Base-by-base conservation (phyloP, 352 stramenopile genomes). In the Phytophthora fragariaefolia region DNA sequence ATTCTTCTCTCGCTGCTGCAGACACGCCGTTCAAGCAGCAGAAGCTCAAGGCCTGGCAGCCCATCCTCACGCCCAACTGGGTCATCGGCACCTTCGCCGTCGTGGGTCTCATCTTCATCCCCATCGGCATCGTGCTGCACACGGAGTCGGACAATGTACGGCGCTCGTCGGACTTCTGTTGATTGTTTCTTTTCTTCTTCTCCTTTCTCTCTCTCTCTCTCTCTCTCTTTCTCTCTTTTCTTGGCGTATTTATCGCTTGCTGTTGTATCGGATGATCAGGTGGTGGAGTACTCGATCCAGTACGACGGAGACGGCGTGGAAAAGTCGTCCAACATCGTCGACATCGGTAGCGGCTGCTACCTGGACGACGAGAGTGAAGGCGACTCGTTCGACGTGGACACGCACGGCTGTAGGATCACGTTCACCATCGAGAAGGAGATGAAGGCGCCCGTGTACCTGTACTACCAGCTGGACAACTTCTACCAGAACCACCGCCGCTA, bases 381-480 rank as follows among this genome's bases (percentile, higher is more conserved):
- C 18, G 83, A 95, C 58, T 60, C 49, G 56, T 96, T 95, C 61
- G 73, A 94, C 38, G 61, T 87, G 54, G 54, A 70, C 0, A 43
- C 64, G 50, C 79, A 78, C 64, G 85, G 85, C 54, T 96, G 87
- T 56, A 69, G 90, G 24, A 80, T 98, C 61, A 92, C 77, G 8
- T 94, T 99, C 49, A 80, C 82, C 2, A 84, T 98, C 62, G 72
- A 87, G 23, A 83, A 97, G 56, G 83, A 99, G 58, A 98, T 99
- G 93, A 79, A 97, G 49, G 92, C 92, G 50, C 97, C 97, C 4
- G 85, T 99, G 40, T 97, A 98, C 68, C 80, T 99, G 6, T 98
- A 99, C 84, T 99, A 99, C 74, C 92, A 99, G 79, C 77, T 99
- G 27, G 89, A 97, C 64, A 99, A 99, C 79, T 99, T 99, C 78